phyloP scores from a whole-genome alignment of 257 asterid species.

The Salvia splendens region DNA sequence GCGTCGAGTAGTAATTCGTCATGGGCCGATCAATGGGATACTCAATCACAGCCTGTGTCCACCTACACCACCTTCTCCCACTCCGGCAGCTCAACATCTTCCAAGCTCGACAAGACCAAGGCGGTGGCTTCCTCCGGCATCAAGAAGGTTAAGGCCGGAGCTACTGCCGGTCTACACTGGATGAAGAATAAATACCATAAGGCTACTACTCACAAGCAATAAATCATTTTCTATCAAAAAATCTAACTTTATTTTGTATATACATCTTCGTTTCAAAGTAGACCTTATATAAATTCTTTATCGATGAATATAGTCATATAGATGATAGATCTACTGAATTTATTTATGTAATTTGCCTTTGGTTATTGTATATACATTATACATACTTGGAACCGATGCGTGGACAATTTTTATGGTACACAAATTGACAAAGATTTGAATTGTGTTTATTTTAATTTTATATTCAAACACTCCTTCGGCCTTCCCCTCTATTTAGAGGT shows the following conservation, averaged over 20 bases:
- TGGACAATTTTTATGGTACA: too few relatives aligned
- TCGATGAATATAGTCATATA: too few relatives aligned
- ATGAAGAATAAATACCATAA: slow-evolving; percentile 56
- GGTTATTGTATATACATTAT: too few relatives aligned
- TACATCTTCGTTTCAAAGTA: too few relatives aligned
- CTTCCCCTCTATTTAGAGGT: too few relatives aligned
- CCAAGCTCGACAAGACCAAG: slow-evolving; percentile 56
- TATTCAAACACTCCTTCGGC: too few relatives aligned
- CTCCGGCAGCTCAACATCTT: slow-evolving; percentile 25
- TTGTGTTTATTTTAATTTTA: too few relatives aligned
- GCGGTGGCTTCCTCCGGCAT: slow-evolving; percentile 55
- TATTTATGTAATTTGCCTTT: too few relatives aligned
- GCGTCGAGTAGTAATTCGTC: slow-evolving; percentile 42
- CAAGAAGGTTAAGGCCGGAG: slow-evolving; percentile 68
- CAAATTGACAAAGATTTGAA: too few relatives aligned
- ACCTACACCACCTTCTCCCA: slow-evolving; percentile 27
- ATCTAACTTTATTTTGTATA: slow-evolving; percentile 13
- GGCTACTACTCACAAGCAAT: slow-evolving; percentile 49
- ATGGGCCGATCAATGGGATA: slow-evolving; percentile 72
- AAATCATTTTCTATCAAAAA: neutral
- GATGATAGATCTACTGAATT: too few relatives aligned
- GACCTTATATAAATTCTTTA: too few relatives aligned
- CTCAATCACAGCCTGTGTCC: slow-evolving; percentile 36
- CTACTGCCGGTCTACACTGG: slow-evolving; percentile 71
- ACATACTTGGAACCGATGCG: too few relatives aligned